phyloP scores from a whole-genome alignment of 2,329 filamentous ascomycete genomes.

The Leptographium flavum region DNA sequence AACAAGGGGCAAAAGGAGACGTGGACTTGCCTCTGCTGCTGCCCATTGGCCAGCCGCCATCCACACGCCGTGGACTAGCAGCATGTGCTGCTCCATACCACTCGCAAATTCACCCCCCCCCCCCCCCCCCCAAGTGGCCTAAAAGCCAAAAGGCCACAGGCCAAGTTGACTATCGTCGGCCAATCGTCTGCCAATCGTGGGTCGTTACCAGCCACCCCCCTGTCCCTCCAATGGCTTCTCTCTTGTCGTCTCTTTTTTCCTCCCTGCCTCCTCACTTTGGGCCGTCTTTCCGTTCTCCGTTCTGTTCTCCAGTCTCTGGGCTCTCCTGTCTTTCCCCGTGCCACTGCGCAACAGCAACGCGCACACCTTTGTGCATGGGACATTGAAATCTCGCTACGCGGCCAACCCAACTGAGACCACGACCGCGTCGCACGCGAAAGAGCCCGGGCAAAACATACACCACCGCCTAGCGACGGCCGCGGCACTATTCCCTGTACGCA shows the following conservation, averaged over 20 bases:
- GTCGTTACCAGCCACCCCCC: conserved; percentile 2
- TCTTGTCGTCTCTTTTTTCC: background rate
- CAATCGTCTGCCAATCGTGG: background rate
- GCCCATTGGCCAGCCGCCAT: too few species aligned
- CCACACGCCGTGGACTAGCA: too few species aligned
- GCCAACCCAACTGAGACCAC: background rate
- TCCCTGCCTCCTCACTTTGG: background rate
- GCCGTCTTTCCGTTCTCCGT: background rate
- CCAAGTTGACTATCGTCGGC: too few species aligned
- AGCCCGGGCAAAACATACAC: background rate
- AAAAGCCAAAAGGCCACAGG: background rate
- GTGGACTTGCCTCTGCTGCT: too few species aligned
- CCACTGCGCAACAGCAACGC: too few species aligned
- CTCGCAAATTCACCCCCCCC: background rate
- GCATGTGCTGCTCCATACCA: too few species aligned
- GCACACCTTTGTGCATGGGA: background rate
- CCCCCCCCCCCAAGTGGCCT: background rate
- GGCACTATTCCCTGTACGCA: background rate
- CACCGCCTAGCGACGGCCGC: background rate
- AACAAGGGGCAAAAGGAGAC: too few species aligned
- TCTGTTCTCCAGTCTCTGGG: background rate
- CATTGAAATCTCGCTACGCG: background rate
- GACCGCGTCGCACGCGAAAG: background rate
- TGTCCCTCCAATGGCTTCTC: background rate
- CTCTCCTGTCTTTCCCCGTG: background rate